These are phyloP conservation scores for Casaregolazyma lundiana DNA, from an alignment of 1,139 yeast species.

Conservation along the genomic window DNA sequence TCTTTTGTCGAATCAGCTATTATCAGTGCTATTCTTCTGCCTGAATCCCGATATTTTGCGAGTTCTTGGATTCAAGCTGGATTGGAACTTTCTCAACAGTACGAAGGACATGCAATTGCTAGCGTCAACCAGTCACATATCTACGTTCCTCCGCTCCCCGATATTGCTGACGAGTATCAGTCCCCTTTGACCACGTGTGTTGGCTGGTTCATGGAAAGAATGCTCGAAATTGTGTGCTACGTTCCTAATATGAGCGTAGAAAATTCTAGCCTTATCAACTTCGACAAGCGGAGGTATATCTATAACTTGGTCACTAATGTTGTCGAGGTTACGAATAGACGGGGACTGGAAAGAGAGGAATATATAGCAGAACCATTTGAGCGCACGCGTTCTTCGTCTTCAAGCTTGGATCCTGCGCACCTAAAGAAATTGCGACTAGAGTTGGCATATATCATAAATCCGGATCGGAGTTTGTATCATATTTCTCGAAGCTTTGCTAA, in stretches of 20 bases:
- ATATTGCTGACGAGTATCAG: conserved; percentile 21
- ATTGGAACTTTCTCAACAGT: conserved; percentile 26
- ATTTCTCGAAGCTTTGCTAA: conserved; percentile 34
- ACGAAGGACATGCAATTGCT: conserved; percentile 9
- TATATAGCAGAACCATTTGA: conserved; percentile 6
- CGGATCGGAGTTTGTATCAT: conserved; percentile 26
- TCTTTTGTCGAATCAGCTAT: conserved; percentile 83
- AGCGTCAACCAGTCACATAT: conserved; percentile 21
- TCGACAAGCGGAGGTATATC: conserved; percentile 63
- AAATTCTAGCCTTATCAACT: conserved; percentile 54
- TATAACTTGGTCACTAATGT: conserved; percentile 51
- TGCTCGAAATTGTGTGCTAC: conserved; percentile 61
- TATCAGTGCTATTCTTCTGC: conserved; percentile 68
- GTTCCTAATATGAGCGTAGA: conserved; percentile 63
- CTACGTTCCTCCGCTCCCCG: conserved; percentile 37
- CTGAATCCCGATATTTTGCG: conserved; percentile 70
- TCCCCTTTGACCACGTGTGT: conserved; percentile 66
- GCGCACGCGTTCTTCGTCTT: background rate
- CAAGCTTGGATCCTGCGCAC: background rate
- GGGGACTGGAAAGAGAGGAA: conserved; percentile 14
- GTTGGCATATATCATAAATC: conserved; percentile 29
- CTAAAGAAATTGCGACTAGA: conserved; percentile 11
- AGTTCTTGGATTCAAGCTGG: conserved; percentile 63
- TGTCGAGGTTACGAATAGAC: conserved; percentile 35
- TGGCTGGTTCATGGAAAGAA: conserved; percentile 67